A percentile compares a stretch with the other conserved stretches of the same genome.
Conservation (phyloP, 1,284 basidiomycete species). For the Wallemia mellicola region DNA sequence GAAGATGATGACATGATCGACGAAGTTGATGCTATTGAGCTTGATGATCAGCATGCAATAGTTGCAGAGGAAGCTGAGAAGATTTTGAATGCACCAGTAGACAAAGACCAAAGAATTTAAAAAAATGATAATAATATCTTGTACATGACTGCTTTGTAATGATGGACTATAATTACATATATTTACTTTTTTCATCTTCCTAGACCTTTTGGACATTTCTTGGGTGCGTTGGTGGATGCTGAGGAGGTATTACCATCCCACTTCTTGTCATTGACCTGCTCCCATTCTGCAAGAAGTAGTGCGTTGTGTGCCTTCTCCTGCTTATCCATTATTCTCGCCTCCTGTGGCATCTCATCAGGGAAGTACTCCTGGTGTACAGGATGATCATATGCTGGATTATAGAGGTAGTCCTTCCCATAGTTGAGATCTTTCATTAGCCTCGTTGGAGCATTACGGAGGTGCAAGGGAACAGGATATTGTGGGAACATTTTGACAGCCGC, state of each 20-base stretch:
- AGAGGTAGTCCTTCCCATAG: conserved; percentile 38
- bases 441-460: conserved; percentile 66
- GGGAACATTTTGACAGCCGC: background rate
- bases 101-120: conserved; percentile 1
- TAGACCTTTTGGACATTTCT: background rate
- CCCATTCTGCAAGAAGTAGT: background rate
- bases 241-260: no score
- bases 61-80: conserved; percentile 4
- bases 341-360: conserved; percentile 16
- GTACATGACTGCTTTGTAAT: no score
- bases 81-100: background rate
- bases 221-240: background rate
- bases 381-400: conserved; percentile 45
- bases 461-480: conserved; percentile 32
- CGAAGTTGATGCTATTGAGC: conserved; percentile 25
- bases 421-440: conserved; percentile 48
- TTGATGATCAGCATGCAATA: conserved; percentile 1
- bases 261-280: background rate
- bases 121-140: no score
- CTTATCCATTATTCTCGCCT: conserved; percentile 2
- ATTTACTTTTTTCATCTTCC: background rate
- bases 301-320: background rate
- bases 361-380: conserved; percentile 20
- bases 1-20: conserved; percentile 48
- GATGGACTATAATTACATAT: no score